phyloP scores from a whole-genome alignment of 257 asterid species.

The Primulina eburnea region DNA sequence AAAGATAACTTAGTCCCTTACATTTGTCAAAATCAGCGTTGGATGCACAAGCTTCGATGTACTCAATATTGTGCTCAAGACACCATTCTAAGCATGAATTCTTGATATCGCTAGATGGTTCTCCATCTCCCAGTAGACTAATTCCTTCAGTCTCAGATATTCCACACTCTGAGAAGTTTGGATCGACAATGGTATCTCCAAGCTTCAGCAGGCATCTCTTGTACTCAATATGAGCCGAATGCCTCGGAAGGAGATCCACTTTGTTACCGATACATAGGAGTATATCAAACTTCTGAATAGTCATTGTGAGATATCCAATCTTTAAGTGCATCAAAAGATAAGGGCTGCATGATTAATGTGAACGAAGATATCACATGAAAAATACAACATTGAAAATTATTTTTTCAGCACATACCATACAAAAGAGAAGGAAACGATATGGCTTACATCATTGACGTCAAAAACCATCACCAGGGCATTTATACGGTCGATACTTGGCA shows the following conservation, averaged over 20 bases:
- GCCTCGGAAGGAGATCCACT: conserved; percentile 87
- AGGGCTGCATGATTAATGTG: conserved; percentile 47
- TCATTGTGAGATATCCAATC: conserved; percentile 70
- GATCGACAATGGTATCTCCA: conserved; percentile 40
- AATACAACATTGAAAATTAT: not conserved
- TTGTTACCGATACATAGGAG: conserved; percentile 85
- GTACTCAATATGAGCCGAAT: conserved; percentile 80
- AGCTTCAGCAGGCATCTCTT: conserved; percentile 54
- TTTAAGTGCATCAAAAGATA: conserved; percentile 69
- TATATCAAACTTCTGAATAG: conserved; percentile 67
- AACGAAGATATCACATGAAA: conserved; percentile 22
- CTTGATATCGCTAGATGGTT: conserved; percentile 47
- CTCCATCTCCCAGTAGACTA: conserved; percentile 76
- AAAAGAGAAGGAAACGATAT: conserved; percentile 19
- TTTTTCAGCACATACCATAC: not conserved
- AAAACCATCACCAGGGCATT: conserved; percentile 92
- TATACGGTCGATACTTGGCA: conserved; percentile 42
- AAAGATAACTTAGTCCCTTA: conserved; percentile 35
- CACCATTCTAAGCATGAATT: conserved; percentile 74
- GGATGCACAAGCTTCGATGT: conserved; percentile 87
- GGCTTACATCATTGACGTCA: conserved; percentile 65
- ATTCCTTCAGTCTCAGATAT: conserved; percentile 87
- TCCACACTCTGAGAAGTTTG: conserved; percentile 56
- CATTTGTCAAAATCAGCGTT: conserved; percentile 83
- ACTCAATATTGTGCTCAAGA: conserved; percentile 74